Base-by-base conservation (phyloP, 2,329 filamentous ascomycete genomes). In the Hypoxylon sp. region DNA sequence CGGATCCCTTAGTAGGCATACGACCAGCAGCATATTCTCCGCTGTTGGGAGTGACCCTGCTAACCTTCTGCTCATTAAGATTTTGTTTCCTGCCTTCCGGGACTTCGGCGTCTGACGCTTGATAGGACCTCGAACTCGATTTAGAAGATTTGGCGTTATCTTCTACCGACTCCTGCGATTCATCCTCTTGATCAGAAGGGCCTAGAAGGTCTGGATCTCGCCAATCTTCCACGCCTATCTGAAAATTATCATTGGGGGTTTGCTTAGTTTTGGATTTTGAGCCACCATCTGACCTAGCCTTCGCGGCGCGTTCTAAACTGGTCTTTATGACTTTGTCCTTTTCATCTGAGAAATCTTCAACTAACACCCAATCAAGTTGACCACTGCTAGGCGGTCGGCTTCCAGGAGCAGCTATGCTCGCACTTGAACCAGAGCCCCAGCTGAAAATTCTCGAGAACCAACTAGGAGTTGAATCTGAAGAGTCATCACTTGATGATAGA, bases 171-270 rank as follows among this genome's bases (percentile, higher is more conserved):
- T 44, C 65, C 35, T 66, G 59, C 13, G 61, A 37, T 35, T 70
- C 65, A 68, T 80, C 44, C 73, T 72, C n/a, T 67, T 70, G 17
- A 68, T 42, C 81, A 5, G 66, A 62, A 29, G 74, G 77, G 1
- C 84, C 84, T 21, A 93, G 83, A 17, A 93, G 81, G 76, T 93
- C 92, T 5, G 92, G 91, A 77, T 96, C 93, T 72, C 92, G 87
- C 93, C 93, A 95, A 76, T 96, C 93, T 72, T 96, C 92, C 11
- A 94, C 89, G n/a, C 92, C 93, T 74, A 95, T 94, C 48, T 92
- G 86, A 76, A 94, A 95, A 62, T 86, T 88, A 77, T 93, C 91
- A 51, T 82, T 79, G 1, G 76, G 58, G 1, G 68, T 42, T 37
- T 68, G 66, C 32, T 72, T 65, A 35, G 70, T 53, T 35, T 70